A percentile compares a stretch with the other conserved stretches of the same genome.
phyloP scores from a whole-genome alignment of 208 protist species.

The Acanthamoeba divionensis region DNA sequence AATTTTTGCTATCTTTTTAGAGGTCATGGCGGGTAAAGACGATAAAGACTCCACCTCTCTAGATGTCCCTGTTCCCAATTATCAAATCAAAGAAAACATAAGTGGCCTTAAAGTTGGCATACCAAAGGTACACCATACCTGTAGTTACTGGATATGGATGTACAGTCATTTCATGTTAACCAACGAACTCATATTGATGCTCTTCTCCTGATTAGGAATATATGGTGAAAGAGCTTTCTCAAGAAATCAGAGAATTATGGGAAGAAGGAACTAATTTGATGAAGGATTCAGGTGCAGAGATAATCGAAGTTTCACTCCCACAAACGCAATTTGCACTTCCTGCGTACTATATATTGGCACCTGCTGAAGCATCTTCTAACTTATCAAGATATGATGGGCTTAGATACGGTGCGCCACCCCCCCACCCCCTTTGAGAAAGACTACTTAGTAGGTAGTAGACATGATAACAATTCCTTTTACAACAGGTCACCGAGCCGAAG shows the following conservation, averaged over 20 bases:
- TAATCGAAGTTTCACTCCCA: slow-evolving; percentile 62
- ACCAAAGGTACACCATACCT: too few relatives aligned
- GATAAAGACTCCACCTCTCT: slow-evolving; percentile 60
- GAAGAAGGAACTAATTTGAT: slow-evolving; percentile 42
- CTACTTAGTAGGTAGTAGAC: not conserved
- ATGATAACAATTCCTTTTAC: not conserved
- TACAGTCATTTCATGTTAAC: too few relatives aligned
- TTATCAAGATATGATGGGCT: slow-evolving; percentile 72
- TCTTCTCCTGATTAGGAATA: slow-evolving; percentile 56
- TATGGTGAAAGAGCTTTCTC: slow-evolving; percentile 54
- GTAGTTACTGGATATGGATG: too few relatives aligned
- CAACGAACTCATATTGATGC: too few relatives aligned
- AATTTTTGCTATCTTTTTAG: not conserved
- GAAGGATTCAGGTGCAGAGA: slow-evolving; percentile 49
- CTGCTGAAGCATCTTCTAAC: slow-evolving; percentile 74
- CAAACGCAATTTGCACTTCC: slow-evolving; percentile 66
- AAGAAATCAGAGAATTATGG: slow-evolving; percentile 57
- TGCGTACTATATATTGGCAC: slow-evolving; percentile 72
- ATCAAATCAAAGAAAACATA: not conserved
- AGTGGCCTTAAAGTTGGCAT: slow-evolving; percentile 62
- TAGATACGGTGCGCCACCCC: slow-evolving; percentile 55
- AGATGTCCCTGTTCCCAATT: not conserved
- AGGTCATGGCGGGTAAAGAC: slow-evolving; percentile 46
- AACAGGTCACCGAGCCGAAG: slow-evolving; percentile 1
- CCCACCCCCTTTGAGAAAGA: not conserved